Evolutionary conservation across 176 grass and related monocot genomes (phyloP).

Genomic region (Ensete glaucum): DNA sequence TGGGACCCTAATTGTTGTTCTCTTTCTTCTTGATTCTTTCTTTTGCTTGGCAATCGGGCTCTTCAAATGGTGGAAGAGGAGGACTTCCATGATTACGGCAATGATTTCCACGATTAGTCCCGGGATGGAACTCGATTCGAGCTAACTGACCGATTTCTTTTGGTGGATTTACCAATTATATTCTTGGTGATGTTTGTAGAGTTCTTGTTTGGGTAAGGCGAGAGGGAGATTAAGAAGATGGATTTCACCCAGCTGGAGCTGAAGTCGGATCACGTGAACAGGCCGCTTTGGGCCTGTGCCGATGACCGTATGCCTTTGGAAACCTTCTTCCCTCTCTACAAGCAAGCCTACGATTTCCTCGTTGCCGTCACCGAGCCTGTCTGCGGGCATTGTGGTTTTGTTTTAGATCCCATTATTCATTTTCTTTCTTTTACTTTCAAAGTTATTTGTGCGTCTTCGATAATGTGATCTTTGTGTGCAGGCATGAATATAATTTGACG

Average conservation of each 20-base stretch:
- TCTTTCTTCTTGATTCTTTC: background rate
- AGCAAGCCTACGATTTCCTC: conserved; percentile 92
- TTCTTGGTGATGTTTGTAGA: background rate
- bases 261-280: conserved; percentile 62
- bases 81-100: conserved; percentile 44
- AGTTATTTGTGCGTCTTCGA: background rate
- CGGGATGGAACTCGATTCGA: conserved; percentile 40
- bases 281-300: conserved; percentile 83
- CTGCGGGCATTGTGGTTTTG: conserved; percentile 39
- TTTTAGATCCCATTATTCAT: background rate
- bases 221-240: conserved; percentile 76
- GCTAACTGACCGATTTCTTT: background rate
- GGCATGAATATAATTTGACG: conserved; percentile 90
- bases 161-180: background rate
- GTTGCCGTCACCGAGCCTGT: conserved; percentile 92
- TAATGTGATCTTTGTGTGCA: conserved; percentile 30
- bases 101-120: conserved; percentile 61
- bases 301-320: conserved; percentile 89
- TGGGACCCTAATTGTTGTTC: background rate
- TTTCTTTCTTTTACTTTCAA: background rate
- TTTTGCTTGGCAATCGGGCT: background rate
- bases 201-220: conserved; percentile 4
- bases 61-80: conserved; percentile 49
- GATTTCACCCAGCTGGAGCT: conserved; percentile 90
- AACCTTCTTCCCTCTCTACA: conserved; percentile 93